Base-by-base conservation (phyloP, 2,329 filamentous ascomycete genomes). In the Monosporascus sp. region DNA sequence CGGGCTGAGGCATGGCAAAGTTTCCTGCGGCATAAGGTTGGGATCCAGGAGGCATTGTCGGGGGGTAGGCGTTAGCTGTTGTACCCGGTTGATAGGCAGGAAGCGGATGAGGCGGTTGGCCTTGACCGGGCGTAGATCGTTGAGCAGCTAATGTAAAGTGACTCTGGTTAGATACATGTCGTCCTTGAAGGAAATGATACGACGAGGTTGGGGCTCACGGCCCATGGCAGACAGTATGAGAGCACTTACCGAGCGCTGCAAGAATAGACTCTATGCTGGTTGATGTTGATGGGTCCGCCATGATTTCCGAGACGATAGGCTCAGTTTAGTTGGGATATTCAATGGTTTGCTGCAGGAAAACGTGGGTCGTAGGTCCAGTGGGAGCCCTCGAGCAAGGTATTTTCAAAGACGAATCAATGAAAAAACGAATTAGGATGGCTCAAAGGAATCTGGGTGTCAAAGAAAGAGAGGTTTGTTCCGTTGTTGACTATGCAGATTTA, bases 1-100 rank as follows among this genome's bases (percentile, higher is more conserved):
- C 82, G 2, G 89, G 88, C 60, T 85, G 84, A 3, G 88, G 87
- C 31, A 87, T 73, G 31, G 71, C 67, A 62, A 77, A 82, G 53
- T 70, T 60, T 49, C 68, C 55, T 52, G 62, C 47, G 41, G 62
- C 64, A 54, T 74, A 71, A 51, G 73, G 70, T 37, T 70, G 67
- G 14, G 62, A 66, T 41, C 68, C 68, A n/a, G 73, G 68, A 48
- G 70, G 70, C 57, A 74, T 72, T 6, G 70, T 65, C 50, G 66
- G 70, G 38, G 65, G 62, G 38, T 70, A 70, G 25, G 64, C 64
- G 41, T 66, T 67, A 27, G 72, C 71, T 37, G 72, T 67, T 55
- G 72, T 68, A 42, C 72, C 72, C 46, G 60, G 60, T 46, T 64
- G 65, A 39, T 74, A 72, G 34, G 56, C 46, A 22, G 57, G 65